Evolutionary conservation across 2,329 filamentous ascomycete genomes (phyloP), one percentile per base, ranked within the genome.

Genomic region (Exophiala bonariae): DNA sequence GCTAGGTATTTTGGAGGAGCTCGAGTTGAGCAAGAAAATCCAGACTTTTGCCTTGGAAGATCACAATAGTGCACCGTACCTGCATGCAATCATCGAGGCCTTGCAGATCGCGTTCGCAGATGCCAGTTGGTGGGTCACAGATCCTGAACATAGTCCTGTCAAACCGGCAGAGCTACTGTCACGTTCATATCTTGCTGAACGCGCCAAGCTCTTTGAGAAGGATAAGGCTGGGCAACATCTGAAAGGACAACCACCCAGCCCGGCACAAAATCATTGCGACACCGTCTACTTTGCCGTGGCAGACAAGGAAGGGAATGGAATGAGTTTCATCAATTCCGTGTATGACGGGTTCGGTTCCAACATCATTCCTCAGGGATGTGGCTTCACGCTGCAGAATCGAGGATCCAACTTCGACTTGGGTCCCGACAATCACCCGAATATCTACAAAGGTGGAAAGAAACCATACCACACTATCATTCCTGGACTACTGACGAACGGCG

Each of bases 391-490:
- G 16, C 93, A 99, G 66, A 96, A 96, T 74, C 88, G 93, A 2
- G 93, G 88, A 6, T 83, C 58, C 31, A 93, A 92, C 66, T 97
- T 99, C 70, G 82, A 78, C 1, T 78, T 99, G 0, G 71, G 79
- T 18, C 61, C 64, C 6, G 66, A 76, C 0, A 72, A 72, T 1
- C 91, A 96, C 62, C 89, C 91, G 1, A 97, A 97, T 63, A 78
- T 77, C 16, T 75, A 95, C 11, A 87, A 81, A 6, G 88, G 90
- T 0, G 75, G 83, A 26, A 97, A 97, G 74, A 72, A 93, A 36
- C 93, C 93, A 0, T 99, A 97, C 69, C 93, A 97, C 68, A 99
- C 93, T 44, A 97, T 99, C 66, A 99, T 99, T 60, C 92, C 93
- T 0, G 92, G 87, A 0, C 79, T 97, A 66, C 82, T 92, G 14